phyloP scores from a whole-genome alignment of 345 rosid species.

The Melaleuca alternifolia region DNA sequence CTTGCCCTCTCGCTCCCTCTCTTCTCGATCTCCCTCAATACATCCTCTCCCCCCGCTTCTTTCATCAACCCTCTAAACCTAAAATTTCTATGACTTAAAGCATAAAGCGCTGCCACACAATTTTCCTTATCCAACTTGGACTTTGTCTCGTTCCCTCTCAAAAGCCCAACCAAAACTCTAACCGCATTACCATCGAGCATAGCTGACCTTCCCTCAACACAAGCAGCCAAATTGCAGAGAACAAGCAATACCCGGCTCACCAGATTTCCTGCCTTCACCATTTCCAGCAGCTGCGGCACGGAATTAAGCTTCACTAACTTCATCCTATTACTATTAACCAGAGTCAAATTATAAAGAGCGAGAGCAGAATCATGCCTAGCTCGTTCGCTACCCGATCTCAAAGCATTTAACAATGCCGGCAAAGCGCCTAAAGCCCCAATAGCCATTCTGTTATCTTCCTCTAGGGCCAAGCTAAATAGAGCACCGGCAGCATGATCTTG shows the following conservation, averaged over 20 bases:
- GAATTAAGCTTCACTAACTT: constrained; percentile 64
- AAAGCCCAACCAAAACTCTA: constrained; percentile 36
- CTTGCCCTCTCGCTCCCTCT: constrained; percentile 35
- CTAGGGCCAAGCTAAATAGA: constrained; percentile 69
- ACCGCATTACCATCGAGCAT: constrained; percentile 72
- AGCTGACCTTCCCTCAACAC: constrained; percentile 55
- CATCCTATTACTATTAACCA: constrained; percentile 46
- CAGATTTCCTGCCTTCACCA: constrained; percentile 38
- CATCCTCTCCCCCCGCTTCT: constrained; percentile 43
- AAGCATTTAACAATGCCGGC: constrained; percentile 59
- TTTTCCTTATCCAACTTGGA: constrained; percentile 46
- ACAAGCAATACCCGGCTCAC: constrained; percentile 41
- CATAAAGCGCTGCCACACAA: constrained; percentile 50
- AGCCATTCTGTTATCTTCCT: constrained; percentile 73
- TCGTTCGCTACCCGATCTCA: constrained; percentile 50
- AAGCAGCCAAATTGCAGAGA: constrained; percentile 59
- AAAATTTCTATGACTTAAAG: constrained; percentile 50
- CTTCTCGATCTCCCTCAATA: constrained; percentile 40
- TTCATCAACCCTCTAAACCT: constrained; percentile 73
- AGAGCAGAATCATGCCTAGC: constrained; percentile 61
- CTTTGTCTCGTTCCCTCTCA: constrained; percentile 33
- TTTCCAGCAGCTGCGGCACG: constrained; percentile 41
- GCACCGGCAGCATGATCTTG: constrained; percentile 78
- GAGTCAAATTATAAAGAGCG: constrained; percentile 65
- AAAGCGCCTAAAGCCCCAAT: constrained; percentile 79